These are phyloP conservation scores for Camelina hispida DNA, from an alignment of 345 rosid genomes.

Conservation along the genomic window DNA sequence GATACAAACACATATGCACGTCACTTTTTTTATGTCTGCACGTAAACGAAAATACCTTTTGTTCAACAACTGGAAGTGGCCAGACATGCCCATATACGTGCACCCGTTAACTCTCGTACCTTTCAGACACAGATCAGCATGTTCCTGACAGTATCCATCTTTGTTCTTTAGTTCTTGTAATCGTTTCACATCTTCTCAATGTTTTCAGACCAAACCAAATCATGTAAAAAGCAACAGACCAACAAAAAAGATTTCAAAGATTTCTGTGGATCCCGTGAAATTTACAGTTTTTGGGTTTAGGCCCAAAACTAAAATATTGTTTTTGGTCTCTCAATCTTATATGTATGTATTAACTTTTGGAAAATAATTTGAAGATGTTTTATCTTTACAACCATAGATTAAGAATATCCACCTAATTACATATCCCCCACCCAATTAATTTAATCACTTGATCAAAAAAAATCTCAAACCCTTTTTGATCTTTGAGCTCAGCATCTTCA, in stretches of 20 bases:
- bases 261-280: not conserved
- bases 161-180: constrained; percentile 15
- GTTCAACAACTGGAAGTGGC: constrained; percentile 13
- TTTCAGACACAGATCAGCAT: constrained; percentile 35
- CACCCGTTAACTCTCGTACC: constrained; percentile 11
- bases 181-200: constrained; percentile 1
- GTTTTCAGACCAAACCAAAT: not conserved
- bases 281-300: not conserved
- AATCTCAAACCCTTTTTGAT: constrained; percentile 27
- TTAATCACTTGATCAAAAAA: constrained; percentile 29
- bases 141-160: constrained; percentile 27
- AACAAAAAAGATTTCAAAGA: no score
- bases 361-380: not conserved
- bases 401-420: constrained; percentile 38
- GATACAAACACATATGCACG: constrained; percentile 28
- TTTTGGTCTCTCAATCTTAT: not conserved
- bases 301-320: constrained; percentile 13
- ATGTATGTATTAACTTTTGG: not conserved
- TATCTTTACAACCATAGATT: constrained; percentile 39
- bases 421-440: constrained; percentile 31
- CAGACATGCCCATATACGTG: constrained; percentile 24
- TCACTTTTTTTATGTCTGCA: constrained; percentile 8
- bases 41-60: constrained; percentile 12
- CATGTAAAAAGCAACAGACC: not conserved
- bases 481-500: constrained; percentile 23